Conservation (phyloP, 2,329 filamentous ascomycete species). For the Onygenales sp. region DNA sequence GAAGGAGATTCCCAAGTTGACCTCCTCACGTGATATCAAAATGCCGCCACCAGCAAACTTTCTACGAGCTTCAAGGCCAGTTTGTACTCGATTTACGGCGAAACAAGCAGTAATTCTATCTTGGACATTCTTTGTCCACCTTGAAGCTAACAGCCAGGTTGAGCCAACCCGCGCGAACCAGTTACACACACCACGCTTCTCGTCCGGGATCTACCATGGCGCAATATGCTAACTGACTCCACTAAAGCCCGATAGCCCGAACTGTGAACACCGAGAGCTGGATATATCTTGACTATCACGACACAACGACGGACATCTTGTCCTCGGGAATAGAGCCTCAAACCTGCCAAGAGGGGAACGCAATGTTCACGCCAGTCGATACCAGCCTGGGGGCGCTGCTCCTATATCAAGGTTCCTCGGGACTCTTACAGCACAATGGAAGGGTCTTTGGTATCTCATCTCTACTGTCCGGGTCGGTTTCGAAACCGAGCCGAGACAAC, state of each 20-base stretch:
- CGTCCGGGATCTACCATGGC: too few species aligned
- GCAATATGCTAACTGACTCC: background rate
- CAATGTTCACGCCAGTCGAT: constrained; percentile 46
- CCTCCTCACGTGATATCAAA: too few species aligned
- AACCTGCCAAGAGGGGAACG: background rate
- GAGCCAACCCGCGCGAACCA: background rate
- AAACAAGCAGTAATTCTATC: too few species aligned
- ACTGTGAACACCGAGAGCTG: background rate
- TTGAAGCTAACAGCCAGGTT: too few species aligned
- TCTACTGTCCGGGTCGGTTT: constrained; percentile 33
- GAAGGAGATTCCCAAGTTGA: too few species aligned
- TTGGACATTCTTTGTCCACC: too few species aligned
- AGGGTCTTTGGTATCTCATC: constrained; percentile 42
- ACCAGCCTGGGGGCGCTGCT: constrained; percentile 42
- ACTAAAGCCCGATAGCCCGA: constrained; percentile 1
- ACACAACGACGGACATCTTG: background rate
- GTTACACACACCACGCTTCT: too few species aligned
- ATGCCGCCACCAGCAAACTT: too few species aligned
- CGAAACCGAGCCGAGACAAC: constrained; percentile 31
- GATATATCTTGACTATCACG: background rate
- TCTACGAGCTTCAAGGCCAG: too few species aligned
- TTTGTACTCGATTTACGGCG: too few species aligned
- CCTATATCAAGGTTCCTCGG: constrained; percentile 41
- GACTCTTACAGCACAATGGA: constrained; percentile 43
- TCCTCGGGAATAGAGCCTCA: background rate